Percentiles rank a stretch among this genome's conserved stretches.
Conservation (phyloP, 257 asterid genomes). For the Solanum chilense region DNA sequence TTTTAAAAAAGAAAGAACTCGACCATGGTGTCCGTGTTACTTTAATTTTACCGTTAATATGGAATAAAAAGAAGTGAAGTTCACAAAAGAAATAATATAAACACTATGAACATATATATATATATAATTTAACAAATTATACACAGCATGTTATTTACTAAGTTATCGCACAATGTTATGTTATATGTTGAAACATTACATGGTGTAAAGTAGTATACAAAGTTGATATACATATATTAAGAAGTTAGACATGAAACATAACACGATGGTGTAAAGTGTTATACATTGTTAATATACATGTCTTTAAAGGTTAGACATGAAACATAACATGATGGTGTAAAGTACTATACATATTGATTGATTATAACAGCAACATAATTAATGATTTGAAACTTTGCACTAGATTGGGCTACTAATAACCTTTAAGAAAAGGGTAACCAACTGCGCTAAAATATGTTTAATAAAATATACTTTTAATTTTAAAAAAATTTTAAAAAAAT, state of each 20-base stretch:
- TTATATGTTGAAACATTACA: background rate
- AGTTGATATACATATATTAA: too few relatives aligned
- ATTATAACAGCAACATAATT: too few relatives aligned
- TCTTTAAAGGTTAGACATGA: background rate
- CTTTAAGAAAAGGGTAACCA: too few relatives aligned
- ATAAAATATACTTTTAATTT: too few relatives aligned
- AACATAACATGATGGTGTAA: background rate
- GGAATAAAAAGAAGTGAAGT: background rate
- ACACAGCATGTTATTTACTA: background rate
- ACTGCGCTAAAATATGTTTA: too few relatives aligned
- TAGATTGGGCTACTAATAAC: background rate
- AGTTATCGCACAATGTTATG: background rate
- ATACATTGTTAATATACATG: background rate
- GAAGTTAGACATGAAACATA: background rate
- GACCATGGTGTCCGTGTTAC: background rate
- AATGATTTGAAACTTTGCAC: background rate
- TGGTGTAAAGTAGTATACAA: too few relatives aligned
- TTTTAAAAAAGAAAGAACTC: background rate
- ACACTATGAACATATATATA: background rate
- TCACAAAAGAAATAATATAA: background rate
- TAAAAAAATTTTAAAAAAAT: too few relatives aligned
- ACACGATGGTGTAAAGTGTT: background rate
- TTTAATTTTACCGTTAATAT: background rate
- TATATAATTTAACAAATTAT: background rate
- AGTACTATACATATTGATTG: background rate